Evolutionary conservation across 2,329 filamentous ascomycete genomes (phyloP), one percentile per base, ranked within the genome.

Genomic region (Calycina herbarum): DNA sequence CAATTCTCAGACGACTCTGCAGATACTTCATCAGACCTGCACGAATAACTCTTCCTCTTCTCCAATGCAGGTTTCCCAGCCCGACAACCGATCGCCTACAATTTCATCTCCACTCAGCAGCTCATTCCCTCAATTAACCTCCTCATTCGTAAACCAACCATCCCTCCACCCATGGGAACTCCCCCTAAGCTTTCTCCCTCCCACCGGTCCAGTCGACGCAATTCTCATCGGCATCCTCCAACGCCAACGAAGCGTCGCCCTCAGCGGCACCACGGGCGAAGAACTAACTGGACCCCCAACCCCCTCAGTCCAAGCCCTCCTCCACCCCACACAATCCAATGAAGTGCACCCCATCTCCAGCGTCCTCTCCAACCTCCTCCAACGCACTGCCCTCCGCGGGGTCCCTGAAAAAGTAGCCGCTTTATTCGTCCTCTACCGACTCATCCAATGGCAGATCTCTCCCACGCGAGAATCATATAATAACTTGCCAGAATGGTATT

Each of bases 171-270:
- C 69, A n/a, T 77, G 77, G 77, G 76, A 78, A 66, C 66, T 76
- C 57, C 74, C 76, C 31, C 68, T 80, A 58, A 70, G 76, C 56
- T 76, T 72, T 40, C 67, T 72, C 6, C 67, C 71, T 54, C 71
- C 76, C 38, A 73, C 72, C 31, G 76, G 73, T 60, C 76, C 75
- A 57, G 71, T 77, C 29, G 77, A 80, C 61, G 72, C 74, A 48
- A 72, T 79, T 42, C 63, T 79, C n/a, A 69, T 74, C 40, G 73
- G 76, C 59, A 76, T 80, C 57, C 67, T 80, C 17, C 75, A 77
- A 57, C 73, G 77, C 63, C 77, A 78, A 64, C 77, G 74, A 54
- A 73, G 72, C 59, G 73, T 78, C 57, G 72, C 75, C n/a, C 68
- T 71, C 48, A 65, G 61, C 71, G 60, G 71, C 68, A 66, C 70